Conservation (phyloP, 305 asterid species). For the Lippia alba region DNA sequence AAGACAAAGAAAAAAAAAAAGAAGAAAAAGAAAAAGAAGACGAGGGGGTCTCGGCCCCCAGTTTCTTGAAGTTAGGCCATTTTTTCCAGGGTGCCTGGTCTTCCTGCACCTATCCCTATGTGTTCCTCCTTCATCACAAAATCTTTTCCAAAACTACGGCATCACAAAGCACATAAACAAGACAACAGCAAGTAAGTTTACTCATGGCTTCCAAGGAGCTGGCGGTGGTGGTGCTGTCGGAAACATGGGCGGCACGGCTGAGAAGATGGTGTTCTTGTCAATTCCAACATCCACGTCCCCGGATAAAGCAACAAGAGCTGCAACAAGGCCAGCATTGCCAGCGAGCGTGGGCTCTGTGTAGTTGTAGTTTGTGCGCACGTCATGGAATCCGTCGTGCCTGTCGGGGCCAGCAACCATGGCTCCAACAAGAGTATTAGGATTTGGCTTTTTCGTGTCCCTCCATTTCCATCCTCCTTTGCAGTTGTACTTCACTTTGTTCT, state of each 20-base stretch:
- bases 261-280: slow-evolving; percentile 91
- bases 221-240: slow-evolving; percentile 98
- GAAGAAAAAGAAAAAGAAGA: not conserved
- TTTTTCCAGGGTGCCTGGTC: not conserved
- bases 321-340: slow-evolving; percentile 95
- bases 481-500: slow-evolving; percentile 70
- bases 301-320: slow-evolving; percentile 94
- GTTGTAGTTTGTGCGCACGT: slow-evolving; percentile 81
- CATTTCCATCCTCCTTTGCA: slow-evolving; percentile 97
- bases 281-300: slow-evolving; percentile 59
- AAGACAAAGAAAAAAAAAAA: not conserved
- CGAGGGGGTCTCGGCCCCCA: not conserved
- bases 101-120: slow-evolving; percentile 29
- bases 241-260: slow-evolving; percentile 97
- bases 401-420: slow-evolving; percentile 99
- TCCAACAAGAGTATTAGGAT: slow-evolving; percentile 76
- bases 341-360: slow-evolving; percentile 96
- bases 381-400: slow-evolving; percentile 80
- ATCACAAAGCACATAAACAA: slow-evolving; percentile 16
- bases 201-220: slow-evolving; percentile 95
- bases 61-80: not conserved
- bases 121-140: slow-evolving; percentile 1
- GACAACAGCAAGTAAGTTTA: slow-evolving; percentile 12
- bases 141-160: slow-evolving; percentile 30
- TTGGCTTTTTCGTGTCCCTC: slow-evolving; percentile 79